Conservation (phyloP, 768 basidiomycete species). For the Pluteus cervinus region DNA sequence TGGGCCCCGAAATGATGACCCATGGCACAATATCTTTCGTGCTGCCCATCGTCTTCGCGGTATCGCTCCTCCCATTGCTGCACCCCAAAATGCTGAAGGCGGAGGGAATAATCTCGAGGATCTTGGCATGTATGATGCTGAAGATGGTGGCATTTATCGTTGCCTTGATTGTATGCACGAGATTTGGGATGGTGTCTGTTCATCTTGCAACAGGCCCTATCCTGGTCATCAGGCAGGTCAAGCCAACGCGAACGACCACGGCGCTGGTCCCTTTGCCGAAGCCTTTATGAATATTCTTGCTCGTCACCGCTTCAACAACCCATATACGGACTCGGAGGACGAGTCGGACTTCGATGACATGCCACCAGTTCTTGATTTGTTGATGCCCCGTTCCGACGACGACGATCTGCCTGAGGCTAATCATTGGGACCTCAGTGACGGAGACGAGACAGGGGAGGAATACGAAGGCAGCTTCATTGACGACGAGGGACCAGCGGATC, state of each 20-base stretch:
- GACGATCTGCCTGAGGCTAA: no score
- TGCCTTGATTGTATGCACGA: constrained; percentile 77
- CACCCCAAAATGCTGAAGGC: constrained; percentile 14
- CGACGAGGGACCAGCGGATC: no score
- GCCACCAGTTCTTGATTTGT: no score
- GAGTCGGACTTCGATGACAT: constrained; percentile 1
- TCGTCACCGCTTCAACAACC: no score
- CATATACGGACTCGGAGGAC: constrained; percentile 4
- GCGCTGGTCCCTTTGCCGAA: constrained; percentile 21
- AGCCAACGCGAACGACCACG: constrained; percentile 35
- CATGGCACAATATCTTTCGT: constrained; percentile 64
- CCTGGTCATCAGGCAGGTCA: constrained; percentile 40
- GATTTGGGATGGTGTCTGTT: constrained; percentile 65
- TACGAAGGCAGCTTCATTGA: constrained; percentile 14
- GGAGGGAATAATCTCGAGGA: constrained; percentile 27
- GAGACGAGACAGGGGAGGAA: constrained; percentile 6
- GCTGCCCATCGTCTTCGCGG: constrained; percentile 10
- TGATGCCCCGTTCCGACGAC: no score
- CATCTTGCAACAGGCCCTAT: constrained; percentile 54
- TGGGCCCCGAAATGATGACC: constrained; percentile 33
- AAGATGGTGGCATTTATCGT: constrained; percentile 73
- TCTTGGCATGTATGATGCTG: constrained; percentile 63
- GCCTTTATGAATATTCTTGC: no score
- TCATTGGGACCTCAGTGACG: constrained; percentile 2
- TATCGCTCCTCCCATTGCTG: constrained; percentile 8